Conservation (phyloP, 164 flowering plant species). For the Tetrastigma voinierianum region DNA sequence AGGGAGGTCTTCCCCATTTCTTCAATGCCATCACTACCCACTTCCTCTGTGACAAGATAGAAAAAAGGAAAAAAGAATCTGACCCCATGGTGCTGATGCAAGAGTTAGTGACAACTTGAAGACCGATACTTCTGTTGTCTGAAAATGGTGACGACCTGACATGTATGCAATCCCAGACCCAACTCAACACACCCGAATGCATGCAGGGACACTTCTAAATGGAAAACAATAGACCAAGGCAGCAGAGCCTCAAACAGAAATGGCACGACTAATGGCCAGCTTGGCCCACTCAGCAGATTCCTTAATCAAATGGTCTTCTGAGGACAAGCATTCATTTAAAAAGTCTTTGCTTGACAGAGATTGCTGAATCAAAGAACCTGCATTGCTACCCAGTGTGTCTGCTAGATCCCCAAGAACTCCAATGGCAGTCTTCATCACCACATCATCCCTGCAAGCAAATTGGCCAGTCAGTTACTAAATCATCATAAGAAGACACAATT, state of each 20-base stretch:
- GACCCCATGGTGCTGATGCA: constrained; percentile 42
- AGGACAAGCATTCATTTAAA: constrained; percentile 72
- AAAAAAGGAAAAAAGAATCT: constrained; percentile 4
- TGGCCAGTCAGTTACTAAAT: not conserved
- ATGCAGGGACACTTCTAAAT: constrained; percentile 63
- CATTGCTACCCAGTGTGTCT: constrained; percentile 76
- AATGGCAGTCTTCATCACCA: constrained; percentile 80
- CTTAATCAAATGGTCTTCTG: constrained; percentile 76
- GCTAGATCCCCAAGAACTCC: constrained; percentile 89
- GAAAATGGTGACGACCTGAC: constrained; percentile 45
- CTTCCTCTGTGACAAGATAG: constrained; percentile 17
- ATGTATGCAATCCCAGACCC: constrained; percentile 50
- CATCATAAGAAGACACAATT: not conserved
- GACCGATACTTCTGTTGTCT: constrained; percentile 36
- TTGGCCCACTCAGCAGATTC: constrained; percentile 88
- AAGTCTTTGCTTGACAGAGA: constrained; percentile 70
- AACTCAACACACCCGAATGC: constrained; percentile 58
- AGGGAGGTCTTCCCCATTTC: constrained; percentile 15
- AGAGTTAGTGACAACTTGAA: constrained; percentile 40
- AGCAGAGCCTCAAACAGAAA: constrained; percentile 56
- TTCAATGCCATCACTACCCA: constrained; percentile 30
- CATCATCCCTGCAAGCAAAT: constrained; percentile 61
- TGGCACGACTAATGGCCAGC: constrained; percentile 65
- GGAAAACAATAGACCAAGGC: constrained; percentile 29
- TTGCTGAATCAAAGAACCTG: constrained; percentile 71